A percentile compares a stretch with the other conserved stretches of the same genome.
Conservation (phyloP, 202 grass and related monocot species). For the Panicum virgatum region DNA sequence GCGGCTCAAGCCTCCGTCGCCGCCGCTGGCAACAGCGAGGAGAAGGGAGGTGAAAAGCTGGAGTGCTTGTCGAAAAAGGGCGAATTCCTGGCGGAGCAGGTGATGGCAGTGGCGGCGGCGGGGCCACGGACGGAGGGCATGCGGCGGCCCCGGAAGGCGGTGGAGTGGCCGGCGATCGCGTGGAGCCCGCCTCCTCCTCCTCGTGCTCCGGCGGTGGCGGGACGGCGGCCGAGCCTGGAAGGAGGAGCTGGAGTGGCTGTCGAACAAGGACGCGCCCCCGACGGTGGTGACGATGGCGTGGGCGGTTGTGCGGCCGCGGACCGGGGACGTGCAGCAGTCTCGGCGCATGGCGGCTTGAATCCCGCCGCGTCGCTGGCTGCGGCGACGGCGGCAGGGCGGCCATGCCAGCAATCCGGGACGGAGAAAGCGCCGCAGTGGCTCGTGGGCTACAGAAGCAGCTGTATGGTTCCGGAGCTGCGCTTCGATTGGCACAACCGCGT, state of each 20-base stretch:
- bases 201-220: background rate
- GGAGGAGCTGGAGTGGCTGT: slow-evolving; percentile 71
- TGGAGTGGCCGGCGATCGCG: background rate
- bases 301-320: background rate
- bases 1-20: background rate
- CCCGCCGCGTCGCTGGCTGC: background rate
- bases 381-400: background rate
- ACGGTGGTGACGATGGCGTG: slow-evolving; percentile 21
- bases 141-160: background rate
- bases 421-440: slow-evolving; percentile 3
- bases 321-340: background rate
- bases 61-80: background rate
- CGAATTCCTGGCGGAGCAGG: background rate
- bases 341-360: background rate
- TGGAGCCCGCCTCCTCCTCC: background rate
- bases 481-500: background rate
- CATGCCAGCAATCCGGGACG: background rate
- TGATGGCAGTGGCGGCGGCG: background rate
- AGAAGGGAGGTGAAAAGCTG: background rate
- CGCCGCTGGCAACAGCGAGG: background rate
- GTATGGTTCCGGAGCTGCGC: slow-evolving; percentile 37
- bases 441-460: slow-evolving; percentile 42
- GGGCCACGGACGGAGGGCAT: background rate
- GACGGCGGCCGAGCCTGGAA: background rate
- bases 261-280: slow-evolving; percentile 55